phyloP scores from a whole-genome alignment of 2,329 filamentous ascomycete genomes.

The Sarocladiaceae sp. region DNA sequence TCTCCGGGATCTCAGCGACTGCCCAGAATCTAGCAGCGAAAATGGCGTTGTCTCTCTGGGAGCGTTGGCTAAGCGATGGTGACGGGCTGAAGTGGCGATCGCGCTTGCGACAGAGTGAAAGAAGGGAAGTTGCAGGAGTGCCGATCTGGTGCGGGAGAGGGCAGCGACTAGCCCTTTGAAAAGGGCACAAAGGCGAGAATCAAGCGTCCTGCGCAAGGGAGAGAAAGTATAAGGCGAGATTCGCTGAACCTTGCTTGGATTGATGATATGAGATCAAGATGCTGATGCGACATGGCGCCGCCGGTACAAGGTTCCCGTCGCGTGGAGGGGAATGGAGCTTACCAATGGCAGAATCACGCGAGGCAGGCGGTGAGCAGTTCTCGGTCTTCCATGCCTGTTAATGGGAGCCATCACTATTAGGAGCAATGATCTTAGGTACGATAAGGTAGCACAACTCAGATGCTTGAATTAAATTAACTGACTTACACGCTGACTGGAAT shows the following conservation, averaged over 20 bases:
- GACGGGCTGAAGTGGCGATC: not conserved
- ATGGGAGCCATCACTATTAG: too few relatives aligned
- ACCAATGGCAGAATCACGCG: not conserved
- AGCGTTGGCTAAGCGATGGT: not conserved
- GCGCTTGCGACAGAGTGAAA: not conserved
- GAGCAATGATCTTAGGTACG: too few relatives aligned
- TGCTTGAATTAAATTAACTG: too few relatives aligned
- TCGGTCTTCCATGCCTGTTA: too few relatives aligned
- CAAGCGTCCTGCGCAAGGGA: slow-evolving; percentile 1
- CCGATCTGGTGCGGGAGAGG: not conserved
- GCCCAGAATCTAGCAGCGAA: not conserved
- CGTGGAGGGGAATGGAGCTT: not conserved
- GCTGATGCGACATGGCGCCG: slow-evolving; percentile 1
- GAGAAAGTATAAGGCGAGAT: not conserved
- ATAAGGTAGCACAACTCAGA: too few relatives aligned
- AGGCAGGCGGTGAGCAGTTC: not conserved
- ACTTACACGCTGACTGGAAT: too few relatives aligned
- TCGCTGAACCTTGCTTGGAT: not conserved
- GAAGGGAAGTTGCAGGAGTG: not conserved
- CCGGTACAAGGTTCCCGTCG: slow-evolving; percentile 4
- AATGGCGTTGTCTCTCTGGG: not conserved
- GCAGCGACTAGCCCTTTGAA: not conserved
- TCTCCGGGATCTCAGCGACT: not conserved
- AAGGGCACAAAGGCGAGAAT: not conserved
- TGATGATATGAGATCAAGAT: slow-evolving; percentile 1